phyloP scores from a whole-genome alignment of 2,329 filamentous ascomycete genomes.

The Colletotrichum musicola region DNA sequence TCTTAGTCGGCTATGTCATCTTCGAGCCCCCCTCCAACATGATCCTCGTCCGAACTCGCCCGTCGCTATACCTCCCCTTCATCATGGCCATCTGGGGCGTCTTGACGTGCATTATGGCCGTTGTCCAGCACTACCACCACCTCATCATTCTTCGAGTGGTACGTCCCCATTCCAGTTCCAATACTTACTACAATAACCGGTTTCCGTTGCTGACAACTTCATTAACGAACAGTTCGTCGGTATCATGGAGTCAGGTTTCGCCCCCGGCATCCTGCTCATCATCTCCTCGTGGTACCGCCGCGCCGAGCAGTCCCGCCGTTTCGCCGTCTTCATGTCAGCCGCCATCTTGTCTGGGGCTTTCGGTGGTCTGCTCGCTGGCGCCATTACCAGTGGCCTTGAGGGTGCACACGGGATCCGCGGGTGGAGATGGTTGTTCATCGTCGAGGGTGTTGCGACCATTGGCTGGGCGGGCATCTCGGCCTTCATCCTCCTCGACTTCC shows the following conservation, averaged over 20 bases:
- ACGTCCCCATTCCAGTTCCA: slow-evolving; percentile 41
- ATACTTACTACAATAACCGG: too few species aligned
- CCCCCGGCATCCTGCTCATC: slow-evolving; percentile 70
- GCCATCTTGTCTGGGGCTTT: slow-evolving; percentile 77
- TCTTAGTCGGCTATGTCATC: slow-evolving; percentile 42
- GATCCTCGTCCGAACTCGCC: slow-evolving; percentile 30
- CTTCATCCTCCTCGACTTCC: slow-evolving; percentile 78
- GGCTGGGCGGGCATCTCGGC: slow-evolving; percentile 72
- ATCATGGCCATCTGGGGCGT: slow-evolving; percentile 41
- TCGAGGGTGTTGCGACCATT: slow-evolving; percentile 75
- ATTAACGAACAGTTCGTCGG: slow-evolving; percentile 54
- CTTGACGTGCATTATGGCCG: slow-evolving; percentile 45
- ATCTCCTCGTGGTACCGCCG: slow-evolving; percentile 75
- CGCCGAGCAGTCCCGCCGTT: slow-evolving; percentile 47
- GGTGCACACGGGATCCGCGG: slow-evolving; percentile 62
- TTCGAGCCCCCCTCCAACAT: slow-evolving; percentile 46
- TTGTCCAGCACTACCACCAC: slow-evolving; percentile 40
- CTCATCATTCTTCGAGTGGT: slow-evolving; percentile 51
- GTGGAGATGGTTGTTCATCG: slow-evolving; percentile 68
- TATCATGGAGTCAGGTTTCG: slow-evolving; percentile 70
- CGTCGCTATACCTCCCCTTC: slow-evolving; percentile 12
- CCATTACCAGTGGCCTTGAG: slow-evolving; percentile 68
- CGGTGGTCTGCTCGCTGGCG: slow-evolving; percentile 71
- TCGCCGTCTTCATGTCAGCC: slow-evolving; percentile 78
- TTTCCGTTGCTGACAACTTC: neutral